phyloP scores from a whole-genome alignment of 2,329 filamentous ascomycete species.

The Colletotrichum scovillei region DNA sequence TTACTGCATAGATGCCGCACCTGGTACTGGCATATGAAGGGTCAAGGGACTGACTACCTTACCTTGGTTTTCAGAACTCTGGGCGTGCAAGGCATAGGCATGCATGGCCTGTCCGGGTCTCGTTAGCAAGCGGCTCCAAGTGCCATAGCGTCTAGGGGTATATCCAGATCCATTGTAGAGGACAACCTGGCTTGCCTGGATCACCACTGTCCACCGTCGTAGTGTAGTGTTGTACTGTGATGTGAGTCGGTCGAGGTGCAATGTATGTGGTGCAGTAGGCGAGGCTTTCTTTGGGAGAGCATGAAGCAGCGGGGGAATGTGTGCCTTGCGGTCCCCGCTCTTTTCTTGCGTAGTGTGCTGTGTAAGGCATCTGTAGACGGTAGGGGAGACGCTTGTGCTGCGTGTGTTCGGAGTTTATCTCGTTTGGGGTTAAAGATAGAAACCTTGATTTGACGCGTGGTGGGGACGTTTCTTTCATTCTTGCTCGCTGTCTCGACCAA shows the following conservation, averaged over 20 bases:
- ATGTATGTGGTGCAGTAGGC: conserved; percentile 2
- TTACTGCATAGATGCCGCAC: background rate
- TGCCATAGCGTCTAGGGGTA: background rate
- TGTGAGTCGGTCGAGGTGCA: background rate
- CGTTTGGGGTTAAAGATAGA: conserved; percentile 34
- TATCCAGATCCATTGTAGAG: background rate
- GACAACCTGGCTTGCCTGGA: no score
- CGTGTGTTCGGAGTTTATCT: conserved; percentile 36
- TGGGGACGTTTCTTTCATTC: conserved; percentile 17
- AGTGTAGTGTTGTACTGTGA: no score
- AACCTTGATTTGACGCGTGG: conserved; percentile 33
- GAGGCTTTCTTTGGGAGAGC: conserved; percentile 13
- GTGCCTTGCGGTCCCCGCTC: conserved; percentile 2
- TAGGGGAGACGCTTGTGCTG: conserved; percentile 13
- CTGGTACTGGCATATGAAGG: background rate
- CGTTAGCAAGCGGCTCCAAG: background rate
- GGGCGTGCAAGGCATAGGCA: background rate
- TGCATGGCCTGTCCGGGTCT: background rate
- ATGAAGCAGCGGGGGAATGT: background rate
- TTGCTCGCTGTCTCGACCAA: background rate
- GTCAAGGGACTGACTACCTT: background rate
- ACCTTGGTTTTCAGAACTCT: background rate
- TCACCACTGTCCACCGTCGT: no score
- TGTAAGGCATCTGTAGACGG: no score
- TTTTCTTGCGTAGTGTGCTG: background rate